phyloP scores from a whole-genome alignment of 2,329 filamentous ascomycete species.

The Neurospora crassa region DNA sequence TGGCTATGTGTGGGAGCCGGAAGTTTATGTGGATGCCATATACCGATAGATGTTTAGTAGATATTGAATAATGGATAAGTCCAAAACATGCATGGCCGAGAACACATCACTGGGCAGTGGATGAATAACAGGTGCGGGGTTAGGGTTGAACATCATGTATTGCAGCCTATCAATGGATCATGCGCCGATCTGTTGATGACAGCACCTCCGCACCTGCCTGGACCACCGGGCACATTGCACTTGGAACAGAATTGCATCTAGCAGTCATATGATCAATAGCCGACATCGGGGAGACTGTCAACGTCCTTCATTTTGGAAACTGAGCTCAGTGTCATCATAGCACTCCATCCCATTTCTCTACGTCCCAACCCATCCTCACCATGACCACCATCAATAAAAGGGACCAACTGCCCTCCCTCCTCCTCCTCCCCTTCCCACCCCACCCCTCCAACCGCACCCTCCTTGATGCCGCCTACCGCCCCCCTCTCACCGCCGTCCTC shows the following conservation, averaged over 20 bases:
- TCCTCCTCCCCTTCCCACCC: conserved; percentile 57
- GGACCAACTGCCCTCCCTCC: conserved; percentile 36
- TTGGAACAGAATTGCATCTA: not conserved
- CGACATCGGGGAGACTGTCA: not conserved
- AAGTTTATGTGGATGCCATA: not conserved
- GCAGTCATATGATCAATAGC: not conserved
- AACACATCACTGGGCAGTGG: not conserved
- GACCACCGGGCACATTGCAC: not conserved
- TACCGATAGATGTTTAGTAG: not conserved
- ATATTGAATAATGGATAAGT: not conserved
- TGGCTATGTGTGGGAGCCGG: not conserved
- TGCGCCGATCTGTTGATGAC: not conserved
- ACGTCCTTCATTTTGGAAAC: not conserved
- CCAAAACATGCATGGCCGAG: not conserved
- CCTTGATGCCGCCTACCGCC: conserved; percentile 50
- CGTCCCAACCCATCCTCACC: not conserved
- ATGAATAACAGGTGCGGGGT: not conserved
- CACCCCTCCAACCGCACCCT: conserved; percentile 39
- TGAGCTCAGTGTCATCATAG: not conserved
- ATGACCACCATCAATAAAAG: conserved; percentile 13
- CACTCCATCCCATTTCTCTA: not conserved
- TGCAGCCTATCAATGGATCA: not conserved
- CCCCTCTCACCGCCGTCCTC: conserved; percentile 46
- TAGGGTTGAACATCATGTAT: not conserved
- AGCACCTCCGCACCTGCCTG: not conserved